Conservation (phyloP, 345 rosid species). For the Psidium guajava region DNA sequence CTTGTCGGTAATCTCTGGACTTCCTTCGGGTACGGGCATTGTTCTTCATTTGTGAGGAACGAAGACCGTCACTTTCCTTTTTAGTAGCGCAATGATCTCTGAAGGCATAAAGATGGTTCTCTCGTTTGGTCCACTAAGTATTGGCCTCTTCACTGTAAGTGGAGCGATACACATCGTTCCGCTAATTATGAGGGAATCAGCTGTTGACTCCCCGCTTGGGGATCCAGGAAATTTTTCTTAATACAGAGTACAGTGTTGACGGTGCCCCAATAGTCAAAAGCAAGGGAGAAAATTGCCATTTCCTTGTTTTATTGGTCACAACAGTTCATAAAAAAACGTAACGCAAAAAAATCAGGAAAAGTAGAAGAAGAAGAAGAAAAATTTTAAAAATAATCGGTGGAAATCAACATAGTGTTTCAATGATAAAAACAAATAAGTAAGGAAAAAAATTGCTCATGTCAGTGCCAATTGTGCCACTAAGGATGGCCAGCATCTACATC, state of each 20-base stretch:
- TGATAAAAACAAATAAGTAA: too few species aligned
- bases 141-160: background rate
- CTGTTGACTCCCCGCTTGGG: background rate
- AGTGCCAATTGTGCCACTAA: fast-evolving
- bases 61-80: background rate
- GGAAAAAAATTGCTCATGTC: background rate
- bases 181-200: background rate
- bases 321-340: too few species aligned
- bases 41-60: background rate
- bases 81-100: background rate
- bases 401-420: too few species aligned
- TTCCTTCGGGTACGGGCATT: background rate
- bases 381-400: background rate
- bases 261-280: background rate
- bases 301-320: background rate
- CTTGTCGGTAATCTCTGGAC: background rate
- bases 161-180: background rate
- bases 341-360: background rate
- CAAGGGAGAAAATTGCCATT: background rate
- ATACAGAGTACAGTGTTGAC: background rate
- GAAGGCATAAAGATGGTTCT: background rate
- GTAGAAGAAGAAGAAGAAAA: background rate
- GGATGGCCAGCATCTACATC: fast-evolving
- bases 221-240: background rate
- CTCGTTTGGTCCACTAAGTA: background rate